phyloP scores from a whole-genome alignment of 208 protist species.

The Balamuthia mandrillaris region DNA sequence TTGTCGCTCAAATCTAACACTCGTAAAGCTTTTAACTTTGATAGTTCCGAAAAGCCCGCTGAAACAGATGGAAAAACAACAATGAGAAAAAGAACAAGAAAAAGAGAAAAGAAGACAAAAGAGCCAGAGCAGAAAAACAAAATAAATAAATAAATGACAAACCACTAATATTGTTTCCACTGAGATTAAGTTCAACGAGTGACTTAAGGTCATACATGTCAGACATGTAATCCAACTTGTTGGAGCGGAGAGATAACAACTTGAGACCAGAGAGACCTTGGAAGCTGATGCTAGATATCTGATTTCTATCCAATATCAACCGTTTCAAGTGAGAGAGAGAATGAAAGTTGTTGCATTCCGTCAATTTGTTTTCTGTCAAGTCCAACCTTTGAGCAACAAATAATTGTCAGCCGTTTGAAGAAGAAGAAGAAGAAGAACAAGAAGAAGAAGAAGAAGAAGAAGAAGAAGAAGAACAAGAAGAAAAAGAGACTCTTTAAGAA shows the following conservation, averaged over 20 bases:
- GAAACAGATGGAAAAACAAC: not conserved
- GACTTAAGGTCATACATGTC: not conserved
- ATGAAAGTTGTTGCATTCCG: not conserved
- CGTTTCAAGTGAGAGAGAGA: not conserved
- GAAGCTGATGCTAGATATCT: not conserved
- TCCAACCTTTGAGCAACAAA: too few relatives aligned
- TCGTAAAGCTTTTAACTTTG: not conserved
- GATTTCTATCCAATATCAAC: not conserved
- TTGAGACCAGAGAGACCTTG: not conserved
- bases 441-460: not conserved
- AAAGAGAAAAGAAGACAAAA: not conserved
- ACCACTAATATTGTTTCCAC: not conserved
- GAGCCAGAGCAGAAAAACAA: too few relatives aligned
- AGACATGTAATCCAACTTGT: not conserved
- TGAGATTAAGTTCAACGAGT: not conserved
- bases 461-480: not conserved
- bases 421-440: not conserved
- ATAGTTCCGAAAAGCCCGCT: not conserved
- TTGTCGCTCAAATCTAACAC: not conserved
- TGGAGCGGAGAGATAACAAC: not conserved
- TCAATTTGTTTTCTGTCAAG: not conserved
- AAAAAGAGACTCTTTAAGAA: not conserved
- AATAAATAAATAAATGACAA: not conserved
- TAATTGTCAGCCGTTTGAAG: not conserved
- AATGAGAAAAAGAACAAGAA: not conserved